phyloP scores from a whole-genome alignment of 345 rosid species.

The Lumnitzera littorea region DNA sequence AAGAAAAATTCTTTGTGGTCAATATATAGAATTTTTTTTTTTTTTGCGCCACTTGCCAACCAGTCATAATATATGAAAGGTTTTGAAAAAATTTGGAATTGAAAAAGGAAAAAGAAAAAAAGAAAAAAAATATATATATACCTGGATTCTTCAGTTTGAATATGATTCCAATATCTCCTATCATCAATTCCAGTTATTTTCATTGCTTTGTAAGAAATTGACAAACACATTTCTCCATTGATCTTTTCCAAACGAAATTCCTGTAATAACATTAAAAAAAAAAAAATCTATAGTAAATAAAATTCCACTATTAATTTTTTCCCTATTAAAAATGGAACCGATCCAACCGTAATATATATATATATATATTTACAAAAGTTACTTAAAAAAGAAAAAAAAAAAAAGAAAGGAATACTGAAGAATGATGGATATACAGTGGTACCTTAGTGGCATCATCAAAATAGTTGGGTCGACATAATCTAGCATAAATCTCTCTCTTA shows the following conservation, averaged over 20 bases:
- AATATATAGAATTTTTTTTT: no score
- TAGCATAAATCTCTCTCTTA: conserved; percentile 27
- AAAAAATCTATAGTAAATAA: background rate
- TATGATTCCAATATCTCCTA: conserved; percentile 61
- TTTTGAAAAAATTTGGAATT: background rate
- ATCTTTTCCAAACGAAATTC: conserved; percentile 42
- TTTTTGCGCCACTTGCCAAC: background rate
- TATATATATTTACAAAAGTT: no score
- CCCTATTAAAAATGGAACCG: no score
- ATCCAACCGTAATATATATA: no score
- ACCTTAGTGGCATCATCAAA: conserved; percentile 35
- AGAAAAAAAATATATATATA: background rate
- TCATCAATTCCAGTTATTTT: conserved; percentile 76
- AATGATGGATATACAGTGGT: no score
- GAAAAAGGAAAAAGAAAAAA: background rate
- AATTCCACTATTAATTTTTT: no score
- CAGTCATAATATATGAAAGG: background rate
- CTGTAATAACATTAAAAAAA: conserved; percentile 3
- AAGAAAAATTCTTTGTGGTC: no score
- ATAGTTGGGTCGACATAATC: conserved; percentile 15
- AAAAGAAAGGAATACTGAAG: background rate
- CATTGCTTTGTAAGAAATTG: conserved; percentile 50
- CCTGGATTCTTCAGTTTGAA: conserved; percentile 61
- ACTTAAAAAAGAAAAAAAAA: background rate
- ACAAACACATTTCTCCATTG: conserved; percentile 46